Percentiles rank a stretch among this genome's conserved stretches.
Conservation (phyloP, 805 yeast species). For the Starmerella geochares region DNA sequence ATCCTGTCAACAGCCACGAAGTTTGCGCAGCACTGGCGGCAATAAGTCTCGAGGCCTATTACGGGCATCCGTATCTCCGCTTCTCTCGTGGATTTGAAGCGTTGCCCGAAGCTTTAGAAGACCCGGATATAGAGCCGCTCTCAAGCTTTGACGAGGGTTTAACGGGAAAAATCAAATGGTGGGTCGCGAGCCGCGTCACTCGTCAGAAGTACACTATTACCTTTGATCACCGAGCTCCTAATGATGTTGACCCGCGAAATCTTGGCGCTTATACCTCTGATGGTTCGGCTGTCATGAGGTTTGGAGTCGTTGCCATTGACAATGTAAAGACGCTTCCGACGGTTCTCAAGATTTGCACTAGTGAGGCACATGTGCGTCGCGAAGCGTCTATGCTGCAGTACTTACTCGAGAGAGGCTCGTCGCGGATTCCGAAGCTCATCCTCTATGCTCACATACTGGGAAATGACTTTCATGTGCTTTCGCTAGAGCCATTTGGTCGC, state of each 20-base stretch:
- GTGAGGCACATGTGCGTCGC: background rate
- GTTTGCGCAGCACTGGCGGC: slow-evolving; percentile 9
- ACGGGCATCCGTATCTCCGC: background rate
- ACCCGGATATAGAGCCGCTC: slow-evolving; percentile 16
- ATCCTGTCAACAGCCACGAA: slow-evolving; percentile 11
- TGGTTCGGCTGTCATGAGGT: background rate
- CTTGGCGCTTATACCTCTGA: background rate
- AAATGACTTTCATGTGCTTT: slow-evolving; percentile 21
- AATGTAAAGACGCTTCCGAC: background rate
- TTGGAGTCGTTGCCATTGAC: background rate
- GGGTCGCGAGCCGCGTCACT: slow-evolving; percentile 11
- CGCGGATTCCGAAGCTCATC: slow-evolving; percentile 18
- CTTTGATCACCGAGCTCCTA: background rate
- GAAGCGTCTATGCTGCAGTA: slow-evolving; percentile 26
- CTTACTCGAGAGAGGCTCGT: slow-evolving; percentile 10
- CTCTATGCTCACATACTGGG: slow-evolving; percentile 22
- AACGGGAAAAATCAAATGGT: slow-evolving; percentile 17
- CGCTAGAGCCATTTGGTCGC: slow-evolving; percentile 24
- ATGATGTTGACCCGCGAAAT: background rate
- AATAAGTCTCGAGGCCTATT: slow-evolving; percentile 10
- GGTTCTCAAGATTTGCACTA: background rate
- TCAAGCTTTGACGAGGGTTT: slow-evolving; percentile 15
- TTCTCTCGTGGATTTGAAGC: background rate
- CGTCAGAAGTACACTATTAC: background rate
- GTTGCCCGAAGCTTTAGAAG: slow-evolving; percentile 7